phyloP scores from a whole-genome alignment of 2,329 filamentous ascomycete species.

The Cladorrhinum sp. region DNA sequence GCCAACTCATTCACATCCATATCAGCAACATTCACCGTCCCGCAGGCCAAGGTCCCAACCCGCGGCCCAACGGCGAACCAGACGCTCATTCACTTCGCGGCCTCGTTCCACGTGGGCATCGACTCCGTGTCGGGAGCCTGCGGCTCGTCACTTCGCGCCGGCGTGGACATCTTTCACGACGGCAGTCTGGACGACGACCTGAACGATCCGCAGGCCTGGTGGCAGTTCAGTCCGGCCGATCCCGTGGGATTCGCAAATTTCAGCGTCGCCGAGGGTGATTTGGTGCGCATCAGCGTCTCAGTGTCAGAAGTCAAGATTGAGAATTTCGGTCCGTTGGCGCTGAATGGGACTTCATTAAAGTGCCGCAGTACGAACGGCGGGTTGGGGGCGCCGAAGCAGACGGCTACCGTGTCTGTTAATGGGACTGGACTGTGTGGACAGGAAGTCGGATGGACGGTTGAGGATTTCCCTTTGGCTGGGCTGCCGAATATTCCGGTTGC shows the following conservation, averaged over 20 bases:
- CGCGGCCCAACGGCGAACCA: constrained; percentile 24
- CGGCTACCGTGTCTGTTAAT: neutral
- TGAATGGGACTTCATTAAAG: neutral
- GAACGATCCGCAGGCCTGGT: constrained; percentile 21
- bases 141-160: constrained; percentile 18
- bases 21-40: constrained; percentile 15
- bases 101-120: constrained; percentile 26
- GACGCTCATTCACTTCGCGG: constrained; percentile 17
- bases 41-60: constrained; percentile 17
- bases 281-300: constrained; percentile 13
- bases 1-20: constrained; percentile 4
- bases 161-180: constrained; percentile 25
- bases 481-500: constrained; percentile 19
- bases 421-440: constrained; percentile 9
- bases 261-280: constrained; percentile 14
- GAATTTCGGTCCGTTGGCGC: constrained; percentile 13
- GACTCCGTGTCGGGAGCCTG: constrained; percentile 11
- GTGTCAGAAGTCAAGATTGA: constrained; percentile 14
- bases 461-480: constrained; percentile 23
- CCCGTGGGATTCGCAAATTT: constrained; percentile 11
- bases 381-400: constrained; percentile 1
- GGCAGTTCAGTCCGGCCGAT: constrained; percentile 15
- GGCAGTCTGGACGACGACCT: constrained; percentile 13
- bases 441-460: constrained; percentile 22
- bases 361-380: neutral